phyloP scores from a whole-genome alignment of 768 basidiomycete genomes.

The Panus rudis region DNA sequence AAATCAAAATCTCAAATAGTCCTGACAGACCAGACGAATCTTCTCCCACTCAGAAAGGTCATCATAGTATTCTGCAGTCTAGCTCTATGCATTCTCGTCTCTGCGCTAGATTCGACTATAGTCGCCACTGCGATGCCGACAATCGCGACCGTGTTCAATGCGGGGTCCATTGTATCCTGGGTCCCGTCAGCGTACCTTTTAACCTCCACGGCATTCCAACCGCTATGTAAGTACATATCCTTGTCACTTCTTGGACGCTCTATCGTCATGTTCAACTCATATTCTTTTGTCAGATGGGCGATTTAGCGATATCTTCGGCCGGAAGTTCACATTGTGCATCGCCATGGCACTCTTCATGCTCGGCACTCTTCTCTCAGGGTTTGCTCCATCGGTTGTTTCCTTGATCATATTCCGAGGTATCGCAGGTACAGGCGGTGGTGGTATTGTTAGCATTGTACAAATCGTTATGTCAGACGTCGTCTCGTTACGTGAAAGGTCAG shows the following conservation, averaged over 20 bases:
- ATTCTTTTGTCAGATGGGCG: slow-evolving; percentile 35
- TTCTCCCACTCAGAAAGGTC: slow-evolving; percentile 59
- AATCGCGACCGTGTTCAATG: slow-evolving; percentile 57
- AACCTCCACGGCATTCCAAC: slow-evolving; percentile 59
- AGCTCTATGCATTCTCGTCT: slow-evolving; percentile 52
- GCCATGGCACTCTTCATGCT: slow-evolving; percentile 59
- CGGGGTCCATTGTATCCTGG: slow-evolving; percentile 60
- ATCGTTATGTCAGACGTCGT: slow-evolving; percentile 72
- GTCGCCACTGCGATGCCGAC: slow-evolving; percentile 72
- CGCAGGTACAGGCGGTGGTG: slow-evolving; percentile 66
- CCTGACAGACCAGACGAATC: slow-evolving; percentile 71
- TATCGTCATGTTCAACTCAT: slow-evolving; percentile 25
- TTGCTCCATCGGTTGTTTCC: slow-evolving; percentile 56
- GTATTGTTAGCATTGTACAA: slow-evolving; percentile 61
- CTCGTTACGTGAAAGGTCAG: slow-evolving; percentile 55
- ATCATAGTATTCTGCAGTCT: slow-evolving; percentile 57
- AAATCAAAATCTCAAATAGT: slow-evolving; percentile 2
- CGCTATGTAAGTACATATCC: slow-evolving; percentile 24
- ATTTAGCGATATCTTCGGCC: slow-evolving; percentile 61
- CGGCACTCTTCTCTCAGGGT: slow-evolving; percentile 60
- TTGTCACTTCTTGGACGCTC: not conserved
- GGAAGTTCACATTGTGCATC: slow-evolving; percentile 51
- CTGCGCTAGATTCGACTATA: slow-evolving; percentile 64
- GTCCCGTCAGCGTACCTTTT: slow-evolving; percentile 68
- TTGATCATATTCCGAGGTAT: slow-evolving; percentile 65